Evolutionary conservation across 2,329 filamentous ascomycete species (phyloP).

Genomic region (Leptographium flavum): DNA sequence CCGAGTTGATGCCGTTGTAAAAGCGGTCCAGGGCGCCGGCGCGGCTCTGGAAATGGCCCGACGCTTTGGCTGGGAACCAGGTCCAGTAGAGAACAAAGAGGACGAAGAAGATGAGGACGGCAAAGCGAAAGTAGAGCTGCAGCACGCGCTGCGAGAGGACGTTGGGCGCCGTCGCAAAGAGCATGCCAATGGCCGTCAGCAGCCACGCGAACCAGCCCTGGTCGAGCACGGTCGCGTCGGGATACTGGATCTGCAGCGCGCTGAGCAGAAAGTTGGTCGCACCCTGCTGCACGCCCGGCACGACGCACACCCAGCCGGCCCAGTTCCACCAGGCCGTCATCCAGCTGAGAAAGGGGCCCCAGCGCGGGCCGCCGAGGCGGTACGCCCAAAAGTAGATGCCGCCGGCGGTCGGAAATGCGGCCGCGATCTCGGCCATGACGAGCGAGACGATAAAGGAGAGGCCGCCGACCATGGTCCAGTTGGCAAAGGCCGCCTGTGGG

Average conservation of each 20-base stretch:
- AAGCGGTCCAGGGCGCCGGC: conserved; percentile 20
- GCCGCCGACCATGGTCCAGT: conserved; percentile 24
- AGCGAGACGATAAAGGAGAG: conserved; percentile 21
- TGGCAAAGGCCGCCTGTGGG: conserved; percentile 22
- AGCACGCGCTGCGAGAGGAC: conserved; percentile 36
- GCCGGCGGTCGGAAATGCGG: conserved; percentile 22
- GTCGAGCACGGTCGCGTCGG: conserved; percentile 16
- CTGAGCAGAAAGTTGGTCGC: conserved; percentile 24
- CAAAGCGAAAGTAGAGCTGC: conserved; percentile 23
- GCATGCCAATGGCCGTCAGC: conserved; percentile 25
- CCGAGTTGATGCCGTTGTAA: conserved; percentile 24
- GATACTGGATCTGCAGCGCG: conserved; percentile 23
- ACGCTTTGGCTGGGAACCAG: conserved; percentile 23
- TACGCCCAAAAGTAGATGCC: conserved; percentile 25
- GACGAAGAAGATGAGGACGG: conserved; percentile 20
- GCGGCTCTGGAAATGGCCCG: conserved; percentile 19
- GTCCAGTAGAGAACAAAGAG: conserved; percentile 22
- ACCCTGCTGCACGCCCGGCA: conserved; percentile 24
- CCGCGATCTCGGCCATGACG: conserved; percentile 22
- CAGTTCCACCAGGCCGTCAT: conserved; percentile 28
- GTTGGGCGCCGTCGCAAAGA: conserved; percentile 33
- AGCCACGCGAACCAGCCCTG: conserved; percentile 26
- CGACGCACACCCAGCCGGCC: conserved; percentile 21
- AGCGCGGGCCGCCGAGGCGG: conserved; percentile 20
- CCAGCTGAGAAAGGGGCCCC: conserved; percentile 23